A percentile compares a stretch with the other conserved stretches of the same genome.
These are phyloP conservation scores for Stenocarpella maydis DNA, from an alignment of 2,329 filamentous ascomycete genomes.

Conservation along the genomic window DNA sequence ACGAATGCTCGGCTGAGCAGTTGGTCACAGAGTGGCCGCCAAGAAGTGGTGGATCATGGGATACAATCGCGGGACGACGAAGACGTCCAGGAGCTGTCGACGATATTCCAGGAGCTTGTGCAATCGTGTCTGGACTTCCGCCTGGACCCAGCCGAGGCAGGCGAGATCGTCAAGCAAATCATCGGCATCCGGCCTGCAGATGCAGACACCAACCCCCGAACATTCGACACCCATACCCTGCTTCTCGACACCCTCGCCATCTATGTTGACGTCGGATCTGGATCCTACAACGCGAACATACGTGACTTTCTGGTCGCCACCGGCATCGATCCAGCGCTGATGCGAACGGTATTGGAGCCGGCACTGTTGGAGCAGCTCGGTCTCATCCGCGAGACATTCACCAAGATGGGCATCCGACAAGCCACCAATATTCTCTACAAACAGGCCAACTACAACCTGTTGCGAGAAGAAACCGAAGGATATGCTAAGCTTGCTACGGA, in stretches of 20 bases:
- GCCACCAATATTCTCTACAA: constrained; percentile 93
- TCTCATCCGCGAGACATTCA: constrained; percentile 85
- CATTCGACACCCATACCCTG: constrained; percentile 70
- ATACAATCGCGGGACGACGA: constrained; percentile 71
- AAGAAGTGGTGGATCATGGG: constrained; percentile 72
- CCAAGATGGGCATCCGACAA: constrained; percentile 83
- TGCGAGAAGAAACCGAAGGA: constrained; percentile 95
- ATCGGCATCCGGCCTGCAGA: constrained; percentile 64
- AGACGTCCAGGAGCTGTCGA: constrained; percentile 73
- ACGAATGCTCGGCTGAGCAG: constrained; percentile 72
- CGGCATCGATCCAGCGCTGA: constrained; percentile 72
- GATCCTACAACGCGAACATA: constrained; percentile 58
- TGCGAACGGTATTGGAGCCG: constrained; percentile 86
- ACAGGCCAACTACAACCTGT: constrained; percentile 94
- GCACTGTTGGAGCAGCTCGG: constrained; percentile 77
- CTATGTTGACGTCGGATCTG: constrained; percentile 74
- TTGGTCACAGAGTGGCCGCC: constrained; percentile 75
- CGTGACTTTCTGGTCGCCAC: constrained; percentile 76
- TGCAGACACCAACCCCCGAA: constrained; percentile 57
- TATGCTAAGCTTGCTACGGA: constrained; percentile 97
- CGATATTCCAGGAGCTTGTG: constrained; percentile 85
- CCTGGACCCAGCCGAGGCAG: constrained; percentile 73
- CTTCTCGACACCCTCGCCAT: constrained; percentile 88
- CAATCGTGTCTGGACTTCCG: constrained; percentile 76
- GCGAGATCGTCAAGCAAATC: constrained; percentile 77